phyloP scores from a whole-genome alignment of 1,284 basidiomycete genomes.

The Entoloma clypeatum region DNA sequence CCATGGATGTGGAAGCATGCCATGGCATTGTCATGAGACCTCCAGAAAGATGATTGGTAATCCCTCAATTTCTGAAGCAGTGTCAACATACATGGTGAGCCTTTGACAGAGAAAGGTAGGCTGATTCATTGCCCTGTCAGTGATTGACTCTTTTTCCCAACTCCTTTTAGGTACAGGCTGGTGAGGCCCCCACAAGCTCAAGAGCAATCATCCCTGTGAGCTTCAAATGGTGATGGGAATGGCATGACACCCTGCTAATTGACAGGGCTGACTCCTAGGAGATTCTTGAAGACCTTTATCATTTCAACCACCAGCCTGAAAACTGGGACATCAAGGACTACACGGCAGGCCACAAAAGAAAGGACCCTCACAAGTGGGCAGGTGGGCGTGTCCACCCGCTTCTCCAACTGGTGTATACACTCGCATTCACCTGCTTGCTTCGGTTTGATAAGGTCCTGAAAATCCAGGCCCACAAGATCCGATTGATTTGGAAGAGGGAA shows the following conservation, averaged over 20 bases:
- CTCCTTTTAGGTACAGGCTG: too few relatives aligned
- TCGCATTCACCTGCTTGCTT: conserved; percentile 24
- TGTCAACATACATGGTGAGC: conserved; percentile 33
- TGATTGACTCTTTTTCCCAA: too few relatives aligned
- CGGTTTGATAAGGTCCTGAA: conserved; percentile 24
- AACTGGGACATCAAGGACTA: conserved; percentile 10
- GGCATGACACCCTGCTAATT: too few relatives aligned
- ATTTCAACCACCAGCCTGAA: conserved; percentile 9
- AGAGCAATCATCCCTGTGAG: conserved; percentile 7
- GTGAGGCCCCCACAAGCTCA: conserved; percentile 14
- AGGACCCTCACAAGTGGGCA: conserved; percentile 16
- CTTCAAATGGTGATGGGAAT: not conserved
- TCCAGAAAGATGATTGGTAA: conserved; percentile 25
- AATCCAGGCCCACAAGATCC: conserved; percentile 17
- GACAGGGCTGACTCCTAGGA: too few relatives aligned
- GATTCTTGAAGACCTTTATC: conserved; percentile 10
- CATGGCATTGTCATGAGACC: conserved; percentile 26
- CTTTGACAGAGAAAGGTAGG: conserved; percentile 29
- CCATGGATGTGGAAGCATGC: conserved; percentile 23
- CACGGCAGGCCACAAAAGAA: conserved; percentile 7
- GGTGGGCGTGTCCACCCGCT: conserved; percentile 12
- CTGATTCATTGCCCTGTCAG: too few relatives aligned
- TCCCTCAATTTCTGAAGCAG: conserved; percentile 27
- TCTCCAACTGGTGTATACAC: conserved; percentile 20
- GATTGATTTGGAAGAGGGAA: not conserved